Conservation (phyloP, 306 rosid species). For the Crataegus laevigata region DNA sequence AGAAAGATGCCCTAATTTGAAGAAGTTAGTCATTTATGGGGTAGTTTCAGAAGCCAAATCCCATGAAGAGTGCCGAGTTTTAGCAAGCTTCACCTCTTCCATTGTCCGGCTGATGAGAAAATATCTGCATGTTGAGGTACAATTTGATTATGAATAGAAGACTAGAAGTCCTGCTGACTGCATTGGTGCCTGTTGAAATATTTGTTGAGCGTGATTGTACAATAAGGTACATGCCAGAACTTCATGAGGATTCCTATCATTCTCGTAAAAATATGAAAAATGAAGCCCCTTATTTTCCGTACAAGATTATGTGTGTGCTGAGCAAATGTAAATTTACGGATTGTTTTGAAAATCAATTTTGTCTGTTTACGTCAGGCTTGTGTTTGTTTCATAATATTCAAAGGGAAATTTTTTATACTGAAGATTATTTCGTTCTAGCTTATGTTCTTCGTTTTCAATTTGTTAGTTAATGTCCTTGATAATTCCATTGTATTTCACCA, state of each 20-base stretch:
- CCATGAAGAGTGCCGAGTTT: slow-evolving; percentile 49
- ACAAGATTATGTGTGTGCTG: neutral
- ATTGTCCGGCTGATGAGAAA: slow-evolving; percentile 62
- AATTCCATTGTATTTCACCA: neutral
- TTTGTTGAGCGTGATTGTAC: neutral
- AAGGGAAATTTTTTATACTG: neutral
- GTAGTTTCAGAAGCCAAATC: slow-evolving; percentile 56
- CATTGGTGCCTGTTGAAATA: slow-evolving; percentile 1
- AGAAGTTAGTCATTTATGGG: slow-evolving; percentile 55
- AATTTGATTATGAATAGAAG: slow-evolving; percentile 49
- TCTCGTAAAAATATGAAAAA: neutral
- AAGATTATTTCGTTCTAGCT: neutral
- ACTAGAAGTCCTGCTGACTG: slow-evolving; percentile 16
- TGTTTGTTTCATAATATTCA: neutral
- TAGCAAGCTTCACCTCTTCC: slow-evolving; percentile 53
- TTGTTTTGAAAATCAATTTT: slow-evolving; percentile 2
- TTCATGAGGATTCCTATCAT: neutral
- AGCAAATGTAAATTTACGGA: slow-evolving; percentile 22
- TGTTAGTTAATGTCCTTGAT: neutral
- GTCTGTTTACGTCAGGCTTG: neutral
- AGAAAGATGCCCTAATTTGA: slow-evolving; percentile 67
- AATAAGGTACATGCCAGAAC: slow-evolving; percentile 8
- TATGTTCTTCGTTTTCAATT: neutral
- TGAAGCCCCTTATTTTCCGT: neutral
- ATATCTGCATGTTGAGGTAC: slow-evolving; percentile 44